Conservation (phyloP, 2,329 filamentous ascomycete genomes). For the Colletotrichum horii region DNA sequence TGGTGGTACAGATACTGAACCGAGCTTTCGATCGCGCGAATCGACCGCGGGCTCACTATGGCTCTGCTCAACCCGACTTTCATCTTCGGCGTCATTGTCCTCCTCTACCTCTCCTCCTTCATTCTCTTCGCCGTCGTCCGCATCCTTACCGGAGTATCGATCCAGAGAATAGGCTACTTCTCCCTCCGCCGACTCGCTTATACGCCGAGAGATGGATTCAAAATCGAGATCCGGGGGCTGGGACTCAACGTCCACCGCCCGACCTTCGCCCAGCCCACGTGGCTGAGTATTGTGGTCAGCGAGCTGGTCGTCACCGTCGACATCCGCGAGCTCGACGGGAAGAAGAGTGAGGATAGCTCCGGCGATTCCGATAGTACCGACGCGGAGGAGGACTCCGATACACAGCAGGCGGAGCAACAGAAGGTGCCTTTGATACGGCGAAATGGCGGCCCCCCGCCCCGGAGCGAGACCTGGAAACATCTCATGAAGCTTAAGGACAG, state of each 20-base stretch:
- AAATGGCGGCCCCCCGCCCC: slow-evolving; percentile 38
- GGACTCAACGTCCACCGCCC: slow-evolving; percentile 89
- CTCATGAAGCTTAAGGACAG: slow-evolving; percentile 81
- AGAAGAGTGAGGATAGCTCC: slow-evolving; percentile 41
- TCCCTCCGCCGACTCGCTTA: slow-evolving; percentile 91
- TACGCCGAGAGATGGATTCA: slow-evolving; percentile 85
- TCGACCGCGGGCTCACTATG: slow-evolving; percentile 47
- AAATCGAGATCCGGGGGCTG: slow-evolving; percentile 87
- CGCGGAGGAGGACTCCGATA: slow-evolving; percentile 12
- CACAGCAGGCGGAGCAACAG: not conserved
- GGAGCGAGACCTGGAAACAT: slow-evolving; percentile 80
- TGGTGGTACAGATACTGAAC: slow-evolving; percentile 14
- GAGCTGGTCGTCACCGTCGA: slow-evolving; percentile 88
- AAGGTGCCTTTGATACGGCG: slow-evolving; percentile 27
- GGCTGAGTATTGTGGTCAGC: slow-evolving; percentile 87
- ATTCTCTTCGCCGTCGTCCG: slow-evolving; percentile 92
- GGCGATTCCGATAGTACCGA: slow-evolving; percentile 31
- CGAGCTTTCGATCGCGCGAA: not conserved
- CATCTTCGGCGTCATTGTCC: slow-evolving; percentile 81
- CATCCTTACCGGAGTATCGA: slow-evolving; percentile 91
- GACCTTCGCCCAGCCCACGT: slow-evolving; percentile 96
- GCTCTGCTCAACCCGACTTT: slow-evolving; percentile 78
- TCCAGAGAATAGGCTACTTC: slow-evolving; percentile 92
- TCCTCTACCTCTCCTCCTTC: slow-evolving; percentile 90
- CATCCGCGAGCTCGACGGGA: slow-evolving; percentile 66